Evolutionary conservation across 495 filamentous ascomycete species (phyloP), one percentile per base, ranked within the genome.

Genomic region (Rostrohypoxylon terebratum): DNA sequence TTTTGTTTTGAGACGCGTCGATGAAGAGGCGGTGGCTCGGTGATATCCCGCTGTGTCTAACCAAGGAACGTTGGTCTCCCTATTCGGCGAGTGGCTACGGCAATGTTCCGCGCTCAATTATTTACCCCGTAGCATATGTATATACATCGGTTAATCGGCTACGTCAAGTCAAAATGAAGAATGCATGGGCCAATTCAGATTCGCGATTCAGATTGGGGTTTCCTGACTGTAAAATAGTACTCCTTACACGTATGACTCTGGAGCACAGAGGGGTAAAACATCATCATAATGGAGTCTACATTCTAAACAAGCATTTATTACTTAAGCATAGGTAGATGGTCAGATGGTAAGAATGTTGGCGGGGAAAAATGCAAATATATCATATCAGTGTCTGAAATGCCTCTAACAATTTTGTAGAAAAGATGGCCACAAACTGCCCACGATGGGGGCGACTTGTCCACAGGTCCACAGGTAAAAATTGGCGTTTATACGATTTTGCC

Each of bases 391-490:
- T 66, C 31, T 50, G 68, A 71, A 61, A 71, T 71, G 62, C 55
- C 36, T 69, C 53, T 65, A 66, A 57, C 40, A 61, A 60, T 66
- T 66, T 53, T 33, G 65, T 47, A 54, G 57, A 60, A 63, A 60
- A 66, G 14, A 67, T 59, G 42, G 67, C 67, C 60, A 59, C 54
- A 61, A 51, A 25, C 60, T 38, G 31, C 66, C 61, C 44, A 38
- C 5, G 31, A 33, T 20, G 25, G 25, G 25, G 21, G 25, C 33
- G 18, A 45, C 16, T 25, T 40, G 66, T 25, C 9, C n/a, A 50
- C 23, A 59, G 23, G 66, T 25, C 9, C n/a, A 50, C 23, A 59
- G 23, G 55, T 34, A 51, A 65, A 59, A 65, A 65, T 36, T 60
- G 44, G 45, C 20, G 38, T 60, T 60, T 71, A 65, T 60, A 36